Percentiles rank a stretch among this genome's conserved stretches.
Conservation (phyloP, 1,139 yeast genomes). For the Taiozyma sp. region DNA sequence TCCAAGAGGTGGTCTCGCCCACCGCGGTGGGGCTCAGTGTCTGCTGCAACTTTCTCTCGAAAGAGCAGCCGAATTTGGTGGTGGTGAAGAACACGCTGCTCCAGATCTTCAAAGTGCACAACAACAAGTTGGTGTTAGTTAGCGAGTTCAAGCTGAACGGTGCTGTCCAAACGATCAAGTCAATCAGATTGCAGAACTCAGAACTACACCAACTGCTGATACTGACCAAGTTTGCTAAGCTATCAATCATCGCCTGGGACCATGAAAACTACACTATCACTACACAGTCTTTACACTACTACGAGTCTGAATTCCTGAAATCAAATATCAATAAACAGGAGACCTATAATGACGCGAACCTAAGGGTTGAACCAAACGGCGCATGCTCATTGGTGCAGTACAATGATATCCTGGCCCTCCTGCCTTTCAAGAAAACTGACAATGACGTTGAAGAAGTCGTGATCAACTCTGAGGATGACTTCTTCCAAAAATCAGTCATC, state of each 20-base stretch:
- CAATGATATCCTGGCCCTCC: slow-evolving; percentile 67
- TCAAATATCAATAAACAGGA: slow-evolving; percentile 45
- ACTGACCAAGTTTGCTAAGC: slow-evolving; percentile 71
- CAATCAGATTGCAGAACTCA: slow-evolving; percentile 48
- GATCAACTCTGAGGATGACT: slow-evolving; percentile 3
- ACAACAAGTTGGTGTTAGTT: slow-evolving; percentile 45
- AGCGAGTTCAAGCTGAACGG: slow-evolving; percentile 75
- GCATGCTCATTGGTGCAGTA: slow-evolving; percentile 62
- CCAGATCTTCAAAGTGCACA: slow-evolving; percentile 53
- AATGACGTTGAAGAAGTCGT: slow-evolving; percentile 19
- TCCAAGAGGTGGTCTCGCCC: slow-evolving; percentile 33
- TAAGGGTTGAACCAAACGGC: slow-evolving; percentile 63
- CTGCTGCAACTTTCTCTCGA: slow-evolving; percentile 57
- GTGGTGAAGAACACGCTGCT: slow-evolving; percentile 71
- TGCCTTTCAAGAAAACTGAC: slow-evolving; percentile 53
- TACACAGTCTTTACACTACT: slow-evolving; percentile 82
- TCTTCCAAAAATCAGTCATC: slow-evolving; percentile 30
- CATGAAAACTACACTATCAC: slow-evolving; percentile 42
- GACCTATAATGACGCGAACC: slow-evolving; percentile 37
- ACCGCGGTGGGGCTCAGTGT: slow-evolving; percentile 64
- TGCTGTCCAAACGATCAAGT: slow-evolving; percentile 52
- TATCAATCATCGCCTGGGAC: slow-evolving; percentile 77
- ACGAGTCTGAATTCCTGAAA: slow-evolving; percentile 52
- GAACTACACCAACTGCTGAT: slow-evolving; percentile 60
- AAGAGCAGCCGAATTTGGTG: slow-evolving; percentile 48